Base-by-base conservation (phyloP, 2,329 filamentous ascomycete genomes). In the Tolypocladium tropicale region DNA sequence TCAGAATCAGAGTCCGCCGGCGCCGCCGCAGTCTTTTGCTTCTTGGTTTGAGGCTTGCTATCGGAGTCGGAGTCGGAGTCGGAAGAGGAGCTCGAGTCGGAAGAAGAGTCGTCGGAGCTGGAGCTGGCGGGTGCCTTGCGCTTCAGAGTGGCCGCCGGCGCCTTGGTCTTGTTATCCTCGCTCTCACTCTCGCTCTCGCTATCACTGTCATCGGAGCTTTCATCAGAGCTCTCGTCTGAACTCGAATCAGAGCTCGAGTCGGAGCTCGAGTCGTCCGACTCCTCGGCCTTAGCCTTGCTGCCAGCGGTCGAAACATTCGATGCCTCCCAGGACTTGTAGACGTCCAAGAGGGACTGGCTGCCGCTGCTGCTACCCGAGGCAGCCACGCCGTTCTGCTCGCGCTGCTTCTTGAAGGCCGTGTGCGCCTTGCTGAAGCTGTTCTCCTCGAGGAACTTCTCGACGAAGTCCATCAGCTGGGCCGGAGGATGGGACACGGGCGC, bases 381-480 rank as follows among this genome's bases (percentile, higher is more conserved):
- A 23, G 67, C 75, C 75, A 79, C 53, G 76, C 77, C 60, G 9
- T 78, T 78, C 70, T 74, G 76, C 66, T 72, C 78, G 54, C 81
- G 76, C 66, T 90, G 83, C 66, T 84, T 82, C 63, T 77, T 75
- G 65, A 90, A 86, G 6, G 82, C 79, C 57, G 77, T 74, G 64
- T 80, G 80, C 50, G 87, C 81, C 57, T 77, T 76, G 52, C 76
- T 70, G 64, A 89, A 87, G n/a, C 82, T 80, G 68, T 87, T 78
- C 50, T 85, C 78, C 46, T 78, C 77, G 53, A 91, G 76, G 69
- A 90, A 91, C 25, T 73, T 71, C 59, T 83, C 82, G 63, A 91
- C 78, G 18, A 89, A 74, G 58, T 84, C 80, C 66, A 91, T 74
- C 37, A 91, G 74, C 68, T 87, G 78, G 32, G 78, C 70, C 5